A percentile compares a stretch with the other conserved stretches of the same genome.
Conservation (phyloP, 2,329 filamentous ascomycete species). For the Penicillium sp. region DNA sequence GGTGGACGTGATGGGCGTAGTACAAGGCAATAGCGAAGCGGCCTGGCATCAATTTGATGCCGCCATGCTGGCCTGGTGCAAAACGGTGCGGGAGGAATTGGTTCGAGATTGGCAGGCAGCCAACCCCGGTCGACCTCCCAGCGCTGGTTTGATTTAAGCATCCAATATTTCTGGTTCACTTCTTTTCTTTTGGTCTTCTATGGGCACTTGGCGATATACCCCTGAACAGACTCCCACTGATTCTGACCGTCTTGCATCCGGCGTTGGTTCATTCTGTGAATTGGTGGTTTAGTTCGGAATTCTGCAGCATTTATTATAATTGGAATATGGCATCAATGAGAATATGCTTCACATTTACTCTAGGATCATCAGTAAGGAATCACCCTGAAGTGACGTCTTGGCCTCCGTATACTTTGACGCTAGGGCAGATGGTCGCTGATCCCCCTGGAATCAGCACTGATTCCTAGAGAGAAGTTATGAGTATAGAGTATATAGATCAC, state of each 20-base stretch:
- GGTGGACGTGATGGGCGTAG: slow-evolving; percentile 79
- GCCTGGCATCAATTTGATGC: slow-evolving; percentile 77
- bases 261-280: slow-evolving; percentile 10
- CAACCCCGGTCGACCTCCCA: slow-evolving; percentile 26
- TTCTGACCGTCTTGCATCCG: slow-evolving; percentile 16
- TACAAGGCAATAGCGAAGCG: slow-evolving; percentile 61
- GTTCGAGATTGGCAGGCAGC: slow-evolving; percentile 59
- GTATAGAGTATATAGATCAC: too few relatives aligned
- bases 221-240: slow-evolving; percentile 20
- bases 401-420: slow-evolving; percentile 1
- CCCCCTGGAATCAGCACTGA: slow-evolving; percentile 8
- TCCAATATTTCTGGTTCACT: not conserved
- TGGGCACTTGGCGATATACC: slow-evolving; percentile 27
- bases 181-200: slow-evolving; percentile 19
- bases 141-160: slow-evolving; percentile 21
- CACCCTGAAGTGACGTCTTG: too few relatives aligned
- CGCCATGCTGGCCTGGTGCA: slow-evolving; percentile 77
- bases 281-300: slow-evolving; percentile 15
- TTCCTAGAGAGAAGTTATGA: too few relatives aligned
- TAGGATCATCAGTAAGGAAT: too few relatives aligned
- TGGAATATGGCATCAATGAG: slow-evolving; percentile 4
- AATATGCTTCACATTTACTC: slow-evolving; percentile 4
- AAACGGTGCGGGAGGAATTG: slow-evolving; percentile 75
- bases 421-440: slow-evolving; percentile 14
- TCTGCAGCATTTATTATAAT: slow-evolving; percentile 9